Evolutionary conservation across 2,329 filamentous ascomycete species (phyloP).

Genomic region (Cladosporium sp.): DNA sequence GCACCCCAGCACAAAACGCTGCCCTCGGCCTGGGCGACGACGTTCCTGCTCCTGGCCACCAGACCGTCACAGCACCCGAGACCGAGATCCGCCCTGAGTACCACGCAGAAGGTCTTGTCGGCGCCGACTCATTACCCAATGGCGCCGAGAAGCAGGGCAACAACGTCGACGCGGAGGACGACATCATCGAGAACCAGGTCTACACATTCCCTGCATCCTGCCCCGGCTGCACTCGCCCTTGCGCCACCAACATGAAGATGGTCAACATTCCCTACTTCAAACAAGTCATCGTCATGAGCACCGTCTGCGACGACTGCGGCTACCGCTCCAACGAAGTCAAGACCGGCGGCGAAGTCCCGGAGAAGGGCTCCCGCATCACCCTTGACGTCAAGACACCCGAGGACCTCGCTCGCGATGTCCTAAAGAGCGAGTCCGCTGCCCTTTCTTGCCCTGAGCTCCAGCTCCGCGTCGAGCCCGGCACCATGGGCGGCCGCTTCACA

Average conservation of each 20-base stretch:
- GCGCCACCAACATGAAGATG: constrained; percentile 96
- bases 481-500: constrained; percentile 91
- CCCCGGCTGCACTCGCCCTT: constrained; percentile 81
- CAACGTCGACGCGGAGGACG: constrained; percentile 51
- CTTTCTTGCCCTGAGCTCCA: constrained; percentile 83
- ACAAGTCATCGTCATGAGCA: constrained; percentile 93
- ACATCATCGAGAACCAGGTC: constrained; percentile 89
- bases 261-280: constrained; percentile 98
- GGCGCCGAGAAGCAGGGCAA: constrained; percentile 24
- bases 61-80: constrained; percentile 45
- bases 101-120: constrained; percentile 41
- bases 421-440: constrained; percentile 91
- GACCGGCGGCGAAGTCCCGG: constrained; percentile 88
- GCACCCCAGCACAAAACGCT: constrained; percentile 82
- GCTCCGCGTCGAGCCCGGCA: constrained; percentile 85
- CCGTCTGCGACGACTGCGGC: constrained; percentile 84
- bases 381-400: constrained; percentile 64
- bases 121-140: constrained; percentile 14
- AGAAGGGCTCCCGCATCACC: constrained; percentile 77
- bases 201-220: constrained; percentile 91
- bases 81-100: constrained; percentile 54
- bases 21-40: constrained; percentile 68
- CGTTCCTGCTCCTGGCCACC: constrained; percentile 28
- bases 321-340: constrained; percentile 95
- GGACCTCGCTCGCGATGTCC: constrained; percentile 85